These are phyloP conservation scores for Yamadazyma friedrichii DNA, from an alignment of 1,139 yeast species.

Conservation along the genomic window DNA sequence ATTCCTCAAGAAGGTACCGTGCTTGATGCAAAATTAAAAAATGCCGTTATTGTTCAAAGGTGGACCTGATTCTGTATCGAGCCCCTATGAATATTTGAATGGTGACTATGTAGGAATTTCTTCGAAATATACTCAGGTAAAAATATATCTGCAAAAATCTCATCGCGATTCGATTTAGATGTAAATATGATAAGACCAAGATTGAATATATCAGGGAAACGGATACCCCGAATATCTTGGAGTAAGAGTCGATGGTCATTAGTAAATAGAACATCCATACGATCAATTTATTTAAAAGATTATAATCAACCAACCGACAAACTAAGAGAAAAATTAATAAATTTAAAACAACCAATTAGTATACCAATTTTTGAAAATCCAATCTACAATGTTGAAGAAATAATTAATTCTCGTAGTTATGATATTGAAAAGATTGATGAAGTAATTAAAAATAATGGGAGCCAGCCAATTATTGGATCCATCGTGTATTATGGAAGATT, in stretches of 20 bases:
- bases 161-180: not conserved
- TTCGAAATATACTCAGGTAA: no score
- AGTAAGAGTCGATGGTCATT: not conserved
- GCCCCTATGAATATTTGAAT: no score
- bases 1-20: slow-evolving; percentile 53
- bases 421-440: not conserved
- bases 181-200: not conserved
- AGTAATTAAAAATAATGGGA: slow-evolving; percentile 1
- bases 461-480: slow-evolving; percentile 31
- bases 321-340: not conserved
- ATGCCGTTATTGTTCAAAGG: slow-evolving; percentile 89
- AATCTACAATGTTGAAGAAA: not conserved
- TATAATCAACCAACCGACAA: not conserved
- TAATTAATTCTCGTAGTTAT: not conserved
- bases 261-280: not conserved
- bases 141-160: not conserved
- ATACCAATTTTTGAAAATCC: not conserved
- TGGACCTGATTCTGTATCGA: slow-evolving; percentile 37
- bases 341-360: not conserved
- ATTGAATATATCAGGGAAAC: not conserved
- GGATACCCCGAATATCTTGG: not conserved
- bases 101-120: not conserved
- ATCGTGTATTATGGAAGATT: slow-evolving; percentile 29
- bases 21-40: slow-evolving; percentile 72
- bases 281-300: slow-evolving; percentile 1